phyloP scores from a whole-genome alignment of 2,329 filamentous ascomycete genomes.

The Fusarium sp. region DNA sequence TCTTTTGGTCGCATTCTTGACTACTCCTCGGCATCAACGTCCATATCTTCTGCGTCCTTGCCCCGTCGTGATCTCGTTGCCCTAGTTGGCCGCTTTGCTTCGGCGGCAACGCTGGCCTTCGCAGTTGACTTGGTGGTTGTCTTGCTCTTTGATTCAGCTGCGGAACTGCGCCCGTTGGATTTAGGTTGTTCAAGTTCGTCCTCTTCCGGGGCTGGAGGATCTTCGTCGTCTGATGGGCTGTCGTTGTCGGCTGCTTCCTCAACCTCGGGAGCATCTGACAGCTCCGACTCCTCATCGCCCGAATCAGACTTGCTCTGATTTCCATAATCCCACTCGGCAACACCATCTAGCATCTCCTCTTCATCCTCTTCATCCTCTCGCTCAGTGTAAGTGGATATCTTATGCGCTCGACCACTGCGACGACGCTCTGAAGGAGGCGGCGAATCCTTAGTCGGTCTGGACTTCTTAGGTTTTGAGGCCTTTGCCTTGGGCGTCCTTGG shows the following conservation, averaged over 20 bases:
- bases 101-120: conserved; percentile 43
- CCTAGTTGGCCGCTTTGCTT: conserved; percentile 38
- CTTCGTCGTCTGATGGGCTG: conserved; percentile 27
- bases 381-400: conserved; percentile 64
- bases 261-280: conserved; percentile 38
- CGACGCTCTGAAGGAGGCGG: conserved; percentile 61
- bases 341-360: conserved; percentile 70
- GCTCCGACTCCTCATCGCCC: conserved; percentile 34
- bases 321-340: conserved; percentile 67
- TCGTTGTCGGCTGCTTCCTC: conserved; percentile 23
- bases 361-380: conserved; percentile 69
- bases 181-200: conserved; percentile 38
- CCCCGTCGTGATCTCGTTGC: conserved; percentile 45
- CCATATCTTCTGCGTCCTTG: conserved; percentile 50
- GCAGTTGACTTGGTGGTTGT: conserved; percentile 35
- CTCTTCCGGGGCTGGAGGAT: conserved; percentile 28
- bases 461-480: conserved; percentile 49
- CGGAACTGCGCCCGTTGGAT: conserved; percentile 43
- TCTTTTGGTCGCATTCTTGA: background rate
- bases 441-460: conserved; percentile 44
- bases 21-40: conserved; percentile 50
- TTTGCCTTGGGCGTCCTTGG: conserved; percentile 51
- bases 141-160: conserved; percentile 39
- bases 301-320: conserved; percentile 37
- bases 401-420: conserved; percentile 65